Evolutionary conservation across 2,329 filamentous ascomycete species (phyloP).

Genomic region (Seiridium cupressi): DNA sequence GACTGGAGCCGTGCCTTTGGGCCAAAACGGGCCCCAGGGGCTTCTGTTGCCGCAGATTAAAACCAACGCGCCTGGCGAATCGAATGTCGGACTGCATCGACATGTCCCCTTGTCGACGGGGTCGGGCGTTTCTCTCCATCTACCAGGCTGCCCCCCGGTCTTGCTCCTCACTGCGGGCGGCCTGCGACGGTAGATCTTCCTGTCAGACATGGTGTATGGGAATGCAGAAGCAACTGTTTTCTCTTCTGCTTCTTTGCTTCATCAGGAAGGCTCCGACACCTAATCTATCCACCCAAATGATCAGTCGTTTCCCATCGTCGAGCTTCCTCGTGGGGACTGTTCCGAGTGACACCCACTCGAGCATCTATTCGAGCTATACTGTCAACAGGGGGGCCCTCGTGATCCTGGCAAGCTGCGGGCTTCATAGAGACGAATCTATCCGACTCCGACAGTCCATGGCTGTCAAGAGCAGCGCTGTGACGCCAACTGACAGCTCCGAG

Average conservation of each 20-base stretch:
- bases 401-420: constrained; percentile 1
- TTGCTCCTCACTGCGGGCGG: not conserved
- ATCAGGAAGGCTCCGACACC: constrained; percentile 1
- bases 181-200: not conserved
- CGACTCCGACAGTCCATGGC: not conserved
- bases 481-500: not conserved
- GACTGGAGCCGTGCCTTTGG: not conserved
- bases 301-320: not conserved
- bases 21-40: not conserved
- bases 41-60: not conserved
- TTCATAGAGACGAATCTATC: constrained; percentile 4
- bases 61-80: not conserved
- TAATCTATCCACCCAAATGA: not conserved
- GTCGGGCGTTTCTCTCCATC: not conserved
- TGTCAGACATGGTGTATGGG: not conserved
- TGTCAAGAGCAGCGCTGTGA: not conserved
- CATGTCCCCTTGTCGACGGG: not conserved
- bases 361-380: not conserved
- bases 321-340: constrained; percentile 3
- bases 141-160: not conserved
- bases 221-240: not conserved
- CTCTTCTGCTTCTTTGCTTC: not conserved
- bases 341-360: constrained; percentile 4
- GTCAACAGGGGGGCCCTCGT: not conserved
- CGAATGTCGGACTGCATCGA: not conserved